These are phyloP conservation scores for Fraxinus quadrangulata DNA, from an alignment of 257 asterid genomes.

Conservation along the genomic window DNA sequence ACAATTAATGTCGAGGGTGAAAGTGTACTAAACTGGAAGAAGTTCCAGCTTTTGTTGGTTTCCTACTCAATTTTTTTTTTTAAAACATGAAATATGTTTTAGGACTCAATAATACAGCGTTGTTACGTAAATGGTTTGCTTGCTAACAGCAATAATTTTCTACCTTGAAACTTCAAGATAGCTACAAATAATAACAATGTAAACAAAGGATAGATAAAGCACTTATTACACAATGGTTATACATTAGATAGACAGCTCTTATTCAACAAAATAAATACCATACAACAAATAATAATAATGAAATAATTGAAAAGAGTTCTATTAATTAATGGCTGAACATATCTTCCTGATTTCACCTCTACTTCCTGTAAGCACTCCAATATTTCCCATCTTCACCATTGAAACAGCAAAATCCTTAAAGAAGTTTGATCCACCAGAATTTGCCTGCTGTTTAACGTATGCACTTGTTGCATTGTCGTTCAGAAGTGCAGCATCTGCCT, in stretches of 20 bases:
- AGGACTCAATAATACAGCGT: too few species aligned
- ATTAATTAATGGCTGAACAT: constrained; percentile 34
- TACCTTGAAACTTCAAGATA: not conserved
- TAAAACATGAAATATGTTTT: too few species aligned
- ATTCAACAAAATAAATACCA: not conserved
- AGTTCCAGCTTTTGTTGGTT: too few species aligned
- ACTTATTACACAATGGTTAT: not conserved
- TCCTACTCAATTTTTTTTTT: too few species aligned
- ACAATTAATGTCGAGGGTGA: too few species aligned
- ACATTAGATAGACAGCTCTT: not conserved
- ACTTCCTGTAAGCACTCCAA: constrained; percentile 38
- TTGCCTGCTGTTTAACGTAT: constrained; percentile 34
- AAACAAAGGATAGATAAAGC: not conserved
- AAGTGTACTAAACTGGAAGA: too few species aligned
- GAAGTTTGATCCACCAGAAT: constrained; percentile 24
- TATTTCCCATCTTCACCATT: constrained; percentile 51
- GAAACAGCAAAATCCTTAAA: constrained; percentile 42
- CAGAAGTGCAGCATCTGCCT: constrained; percentile 49
- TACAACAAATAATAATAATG: not conserved
- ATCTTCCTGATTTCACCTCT: constrained; percentile 51
- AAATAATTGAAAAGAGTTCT: not conserved
- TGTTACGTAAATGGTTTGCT: too few species aligned
- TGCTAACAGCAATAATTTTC: not conserved
- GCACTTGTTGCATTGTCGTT: constrained; percentile 29
- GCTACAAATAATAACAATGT: not conserved